Evolutionary conservation across 2,329 filamentous ascomycete genomes (phyloP), one percentile per base, ranked within the genome.

Genomic region (Aspergillus melleus): DNA sequence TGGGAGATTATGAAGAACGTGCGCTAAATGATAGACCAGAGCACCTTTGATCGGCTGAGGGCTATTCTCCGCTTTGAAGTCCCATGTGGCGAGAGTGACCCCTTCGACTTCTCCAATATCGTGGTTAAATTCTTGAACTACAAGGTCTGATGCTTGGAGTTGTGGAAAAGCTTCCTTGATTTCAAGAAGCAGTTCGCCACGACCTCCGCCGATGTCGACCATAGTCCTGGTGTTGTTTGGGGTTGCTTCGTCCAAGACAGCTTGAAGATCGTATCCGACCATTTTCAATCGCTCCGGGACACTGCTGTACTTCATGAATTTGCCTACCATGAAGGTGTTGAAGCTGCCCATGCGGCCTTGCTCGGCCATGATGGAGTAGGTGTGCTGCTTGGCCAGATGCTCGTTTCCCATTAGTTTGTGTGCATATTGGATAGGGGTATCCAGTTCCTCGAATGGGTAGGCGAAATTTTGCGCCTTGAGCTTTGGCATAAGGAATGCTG

Each of bases 271-370:
- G 59, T 77, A 77, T 1, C 73, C 74, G 12, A 74, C 60, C 1
- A 58, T 49, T 6, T 66, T 62, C 49, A 71, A 61, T 1, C 72
- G 69, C 2, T 74, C 72, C 4, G 75, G 74, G 52, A 72, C 70
- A 1, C 65, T 75, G 6, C 67, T 66, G n/a, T 69, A 69, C 26
- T 72, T 75, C 29, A 70, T 64, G 36, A 76, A 76, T 54, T 76
- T 77, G 53, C 74, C 74, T 2, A 70, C 68, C 75, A 77, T 77
- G 60, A 77, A 76, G n/a, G 62, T 58, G 32, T 76, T 76, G 52
- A 77, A 77, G 53, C 74, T 76, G 22, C 70, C 69, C 70, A 77
- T 75, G 4, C 75, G 74, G n/a, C 70, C 71, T 56, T 74, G 68
- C 1, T 58, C 60, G 12, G 70, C 67, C 74, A 77, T 76, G 4